These are phyloP conservation scores for Umbelopsis ramanniana DNA, from an alignment of 192 early-diverging fungal species.

Conservation along the genomic window DNA sequence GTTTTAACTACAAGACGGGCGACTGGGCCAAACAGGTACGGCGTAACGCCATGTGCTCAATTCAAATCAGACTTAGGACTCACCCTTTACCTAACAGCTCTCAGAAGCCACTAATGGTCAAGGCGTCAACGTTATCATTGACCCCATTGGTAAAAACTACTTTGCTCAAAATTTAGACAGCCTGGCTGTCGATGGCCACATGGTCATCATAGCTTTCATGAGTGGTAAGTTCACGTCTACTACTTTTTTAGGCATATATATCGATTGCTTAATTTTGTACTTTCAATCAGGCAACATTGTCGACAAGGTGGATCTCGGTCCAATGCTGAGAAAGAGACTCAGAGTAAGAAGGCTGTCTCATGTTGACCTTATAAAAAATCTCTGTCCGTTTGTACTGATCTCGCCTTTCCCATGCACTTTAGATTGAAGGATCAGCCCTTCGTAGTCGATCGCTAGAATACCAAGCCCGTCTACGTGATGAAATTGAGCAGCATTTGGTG, in stretches of 20 bases:
- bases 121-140: conserved; percentile 77
- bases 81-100: conserved; percentile 41
- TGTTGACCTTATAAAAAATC: not conserved
- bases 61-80: not conserved
- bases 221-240: conserved; percentile 43
- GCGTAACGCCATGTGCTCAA: not conserved
- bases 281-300: conserved; percentile 40
- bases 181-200: conserved; percentile 72
- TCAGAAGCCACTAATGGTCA: conserved; percentile 56
- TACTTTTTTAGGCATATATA: not conserved
- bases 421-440: conserved; percentile 73
- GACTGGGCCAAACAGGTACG: conserved; percentile 59
- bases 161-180: conserved; percentile 50
- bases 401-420: not conserved
- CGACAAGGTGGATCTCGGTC: conserved; percentile 49
- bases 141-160: conserved; percentile 72
- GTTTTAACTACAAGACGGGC: conserved; percentile 76
- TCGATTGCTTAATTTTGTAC: not conserved
- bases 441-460: conserved; percentile 68
- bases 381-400: not conserved
- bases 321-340: conserved; percentile 66
- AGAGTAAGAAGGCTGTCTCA: conserved; percentile 34
- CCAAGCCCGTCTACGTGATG: conserved; percentile 56
- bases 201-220: conserved; percentile 75
- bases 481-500: conserved; percentile 59